Base-by-base conservation (phyloP, 208 protist genomes). In the Trypanosoma platydactyli region DNA sequence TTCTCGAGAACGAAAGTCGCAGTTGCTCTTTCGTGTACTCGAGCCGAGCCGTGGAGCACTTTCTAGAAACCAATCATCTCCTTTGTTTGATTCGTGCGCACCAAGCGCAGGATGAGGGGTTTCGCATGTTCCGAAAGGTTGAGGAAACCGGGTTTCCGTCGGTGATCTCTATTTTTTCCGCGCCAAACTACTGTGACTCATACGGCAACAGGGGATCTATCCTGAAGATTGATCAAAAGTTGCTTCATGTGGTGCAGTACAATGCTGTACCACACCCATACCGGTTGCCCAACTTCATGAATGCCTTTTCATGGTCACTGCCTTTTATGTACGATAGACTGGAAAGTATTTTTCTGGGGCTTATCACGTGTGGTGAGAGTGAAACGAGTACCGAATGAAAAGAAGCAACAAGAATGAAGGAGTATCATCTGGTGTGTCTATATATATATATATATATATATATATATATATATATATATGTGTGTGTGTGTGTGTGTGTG, bases 241-340 rank as follows among this genome's bases (percentile, higher is more conserved):
- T 68, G 86, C 66, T 74, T 18, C 94, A 94, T 68, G 95, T 97
- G 60, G 68, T 87, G 53, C 93, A 98, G 77, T 98, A 97, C 68
- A 86, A 85, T 29, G 54, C 49, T 27, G 77, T 71, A 33, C 84
- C 81, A 27, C 95, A 98, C 73, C 95, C 95, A 12, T 98, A 98
- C 76, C 95, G 86, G 71, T 77, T 98, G 38, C 95, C 95, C 54
- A 97, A 98, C 68, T 98, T 98, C 65, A 96, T 97, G 89, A 88
- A 97, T 78, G 95, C 93, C 22, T 98, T 98, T 64, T 77, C 81
- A n/a, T 97, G 91, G 92, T 97, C 92, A 11, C 63, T 98, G 38
- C 94, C 94, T 18, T 97, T 97, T 56, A 82, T 98, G 0, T 86
- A 70, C 18, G 91, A 98, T 44, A 98, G 97, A 64, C 53, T 92